Base-by-base conservation (phyloP, 2,329 filamentous ascomycete genomes). In the Epichloe sibirici region DNA sequence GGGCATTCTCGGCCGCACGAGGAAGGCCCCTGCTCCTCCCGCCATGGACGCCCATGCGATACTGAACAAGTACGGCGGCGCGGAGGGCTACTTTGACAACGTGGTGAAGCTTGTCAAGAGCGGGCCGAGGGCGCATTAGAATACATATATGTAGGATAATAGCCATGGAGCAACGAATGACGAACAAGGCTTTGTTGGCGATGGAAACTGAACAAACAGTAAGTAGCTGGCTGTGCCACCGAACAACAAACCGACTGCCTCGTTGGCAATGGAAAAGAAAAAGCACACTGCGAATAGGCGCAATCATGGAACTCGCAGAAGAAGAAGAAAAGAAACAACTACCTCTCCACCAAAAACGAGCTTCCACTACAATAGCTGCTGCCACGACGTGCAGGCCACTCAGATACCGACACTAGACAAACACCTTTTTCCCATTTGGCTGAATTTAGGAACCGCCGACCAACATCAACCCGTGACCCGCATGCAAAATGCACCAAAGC, bases 1-100 rank as follows among this genome's bases (percentile, higher is more conserved):
- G 17, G 88, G 84, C 1, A 72, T 98, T 34, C 65, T 97, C 42
- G 90, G 90, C 4, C 67, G 69, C 48, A 31, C 13, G 2, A 48
- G 39, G 3, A 51, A 4, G 31, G 4, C 11, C 7, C 3, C 35
- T 17, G 17, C 31, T 11, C 12, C 40, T 11, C 12, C 40, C 9
- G 54, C 34, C 15, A 13, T 35, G 8, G 68, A 77, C 48, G 59
- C 80, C 23, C 53, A 66, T 12, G 63, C 65, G 1, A 60, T 85
- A 21, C 60, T 82, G 13, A 57, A 62, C 12, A 72, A 71, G 54
- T 77, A 80, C 59, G 79, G 77, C 12, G 78, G 78, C n/a, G 73
- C 75, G 1, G 71, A 71, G 13, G 78, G 78, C 0, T 84, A 81
- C 65, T 66, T 75, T 55, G 75, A 77, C n/a, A 81, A 76, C 57